Conservation (phyloP, 192 early-diverging fungal species). For the Phycomyces blakesleeanus region DNA sequence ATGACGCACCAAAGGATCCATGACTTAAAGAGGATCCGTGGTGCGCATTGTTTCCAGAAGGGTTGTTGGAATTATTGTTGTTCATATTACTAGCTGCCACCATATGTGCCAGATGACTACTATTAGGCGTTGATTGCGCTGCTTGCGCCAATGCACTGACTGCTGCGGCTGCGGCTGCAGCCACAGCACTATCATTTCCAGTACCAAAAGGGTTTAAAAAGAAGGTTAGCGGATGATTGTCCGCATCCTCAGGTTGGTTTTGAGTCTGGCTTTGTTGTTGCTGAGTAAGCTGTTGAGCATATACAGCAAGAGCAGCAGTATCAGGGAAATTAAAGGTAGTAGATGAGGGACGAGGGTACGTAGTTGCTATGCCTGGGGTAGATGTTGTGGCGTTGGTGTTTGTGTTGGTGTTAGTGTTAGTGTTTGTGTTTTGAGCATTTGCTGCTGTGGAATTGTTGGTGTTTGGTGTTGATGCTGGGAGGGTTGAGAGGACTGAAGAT, state of each 20-base stretch:
- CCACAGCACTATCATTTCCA: constrained; percentile 7
- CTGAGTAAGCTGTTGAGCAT: constrained; percentile 28
- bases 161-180: constrained; percentile 18
- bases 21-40: not conserved
- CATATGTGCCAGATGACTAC: not conserved
- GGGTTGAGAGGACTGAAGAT: constrained; percentile 2
- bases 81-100: too few relatives aligned
- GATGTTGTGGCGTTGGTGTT: not conserved
- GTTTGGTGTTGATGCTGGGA: not conserved
- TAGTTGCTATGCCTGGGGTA: not conserved
- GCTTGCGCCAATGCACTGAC: constrained; percentile 11
- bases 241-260: not conserved
- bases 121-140: constrained; percentile 8
- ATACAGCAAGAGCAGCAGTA: constrained; percentile 25
- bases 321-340: constrained; percentile 19
- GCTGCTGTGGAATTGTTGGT: not conserved
- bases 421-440: too few relatives aligned
- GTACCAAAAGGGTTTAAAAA: constrained; percentile 21
- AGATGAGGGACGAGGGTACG: constrained; percentile 1
- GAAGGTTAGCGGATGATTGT: not conserved
- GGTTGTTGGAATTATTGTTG: not conserved
- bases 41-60: not conserved
- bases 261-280: constrained; percentile 7
- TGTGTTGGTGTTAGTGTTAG: too few relatives aligned
- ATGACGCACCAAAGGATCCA: not conserved